Evolutionary conservation across 352 stramenopile species (phyloP), one percentile per base, ranked within the genome.

Genomic region (Pythium grandisporangium): DNA sequence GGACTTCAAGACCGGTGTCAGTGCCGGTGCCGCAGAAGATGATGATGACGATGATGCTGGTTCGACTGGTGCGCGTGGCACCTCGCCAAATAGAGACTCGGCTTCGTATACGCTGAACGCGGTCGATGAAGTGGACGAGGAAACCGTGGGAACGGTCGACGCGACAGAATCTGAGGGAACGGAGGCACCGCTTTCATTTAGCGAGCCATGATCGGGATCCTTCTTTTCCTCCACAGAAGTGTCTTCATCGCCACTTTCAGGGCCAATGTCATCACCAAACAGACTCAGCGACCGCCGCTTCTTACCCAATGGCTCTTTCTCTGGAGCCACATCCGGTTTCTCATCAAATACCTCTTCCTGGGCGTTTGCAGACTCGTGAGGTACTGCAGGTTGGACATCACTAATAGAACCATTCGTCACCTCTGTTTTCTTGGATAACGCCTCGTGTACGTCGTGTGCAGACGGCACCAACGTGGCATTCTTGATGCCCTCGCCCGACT

Each of bases 71-170:
- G 52, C 30, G 5, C n/a, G n/a, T n/a, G n/a, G n/a, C 27, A 43
- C 16, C 24, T 84, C 70, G 1, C 72, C 70, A 52, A 85, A 85
- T 25, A 83, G 61, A 17, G 48, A 72, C 30, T 73, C 60, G 5
- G 54, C 62, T 32, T 70, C 58, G 10, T 34, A 40, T n/a, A n/a
- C n/a, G n/a, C n/a, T n/a, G 21, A 42, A 49, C 3, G 51, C 33
- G 8, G 43, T 30, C 39, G 23, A 6, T 14, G 32, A 26, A 5
- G 42, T 70, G 58, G 21, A 56, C 61, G 41, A 8, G 3, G 42
- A 5, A 32, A 14, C 8, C 6, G 23, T 12, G 25, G 21, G n/a
- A 34, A 14, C 14, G 29, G 29, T 14, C 29, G 10, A 14, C 14
- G 11, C 29, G 14, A 34, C 29, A 25, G 26, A 16, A 23, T 11